phyloP scores from a whole-genome alignment of 2,329 filamentous ascomycete species.

The Herpotrichia juniperi region DNA sequence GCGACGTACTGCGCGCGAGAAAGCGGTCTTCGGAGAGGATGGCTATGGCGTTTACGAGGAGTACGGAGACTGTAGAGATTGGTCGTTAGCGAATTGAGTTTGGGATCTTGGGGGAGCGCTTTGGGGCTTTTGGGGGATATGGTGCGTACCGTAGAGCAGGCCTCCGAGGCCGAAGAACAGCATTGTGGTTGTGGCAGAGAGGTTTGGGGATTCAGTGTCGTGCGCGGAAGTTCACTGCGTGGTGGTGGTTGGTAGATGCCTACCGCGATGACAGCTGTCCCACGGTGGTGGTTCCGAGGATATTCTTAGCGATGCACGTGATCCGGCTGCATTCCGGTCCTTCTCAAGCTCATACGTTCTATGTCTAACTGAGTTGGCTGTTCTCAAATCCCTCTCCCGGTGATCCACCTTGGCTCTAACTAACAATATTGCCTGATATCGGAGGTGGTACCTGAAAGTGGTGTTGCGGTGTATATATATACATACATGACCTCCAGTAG shows the following conservation, averaged over 20 bases:
- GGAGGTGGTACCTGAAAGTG: no score
- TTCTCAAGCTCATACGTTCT: no score
- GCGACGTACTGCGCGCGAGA: conserved; percentile 73
- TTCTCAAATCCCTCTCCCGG: no score
- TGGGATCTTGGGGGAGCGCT: conserved; percentile 3
- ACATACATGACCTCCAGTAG: no score
- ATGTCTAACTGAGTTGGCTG: no score
- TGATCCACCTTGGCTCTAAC: no score
- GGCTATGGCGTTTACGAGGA: conserved; percentile 92
- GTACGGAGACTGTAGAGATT: conserved; percentile 68
- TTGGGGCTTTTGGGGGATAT: background rate
- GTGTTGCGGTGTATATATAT: no score
- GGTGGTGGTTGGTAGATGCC: conserved; percentile 18
- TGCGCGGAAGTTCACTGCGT: background rate
- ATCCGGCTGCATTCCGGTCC: no score
- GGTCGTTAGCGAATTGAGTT: conserved; percentile 15
- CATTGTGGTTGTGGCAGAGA: conserved; percentile 53
- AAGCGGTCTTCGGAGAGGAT: conserved; percentile 95
- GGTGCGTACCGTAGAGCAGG: conserved; percentile 70
- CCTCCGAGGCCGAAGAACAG: conserved; percentile 73
- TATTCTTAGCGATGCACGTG: background rate
- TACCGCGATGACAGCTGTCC: conserved; percentile 28
- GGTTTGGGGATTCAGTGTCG: background rate
- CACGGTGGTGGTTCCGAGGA: background rate
- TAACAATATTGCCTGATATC: no score